Evolutionary conservation across 2,329 filamentous ascomycete species (phyloP), one percentile per base, ranked within the genome.

Genomic region (Lasiodiplodia gonubiensis): DNA sequence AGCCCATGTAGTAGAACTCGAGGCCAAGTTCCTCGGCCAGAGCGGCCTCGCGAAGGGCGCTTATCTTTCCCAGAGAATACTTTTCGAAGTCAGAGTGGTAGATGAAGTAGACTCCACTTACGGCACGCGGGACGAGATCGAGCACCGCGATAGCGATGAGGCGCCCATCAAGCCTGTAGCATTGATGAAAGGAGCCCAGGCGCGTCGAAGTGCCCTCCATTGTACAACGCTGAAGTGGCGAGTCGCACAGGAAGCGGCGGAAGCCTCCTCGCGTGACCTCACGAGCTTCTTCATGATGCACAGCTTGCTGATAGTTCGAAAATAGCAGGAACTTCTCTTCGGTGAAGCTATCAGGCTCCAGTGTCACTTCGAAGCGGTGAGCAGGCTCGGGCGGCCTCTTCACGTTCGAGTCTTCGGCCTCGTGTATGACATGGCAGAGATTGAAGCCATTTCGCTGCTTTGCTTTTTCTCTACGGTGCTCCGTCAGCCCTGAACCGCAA

Each of bases 101-200:
- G 69, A 95, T 80, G 75, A 95, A 92, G 79, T 95, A 95, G 12
- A 95, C 92, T 4, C 90, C 90, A 72, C 91, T 94, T 60, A 95
- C 90, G 71, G 88, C 89, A 68, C 92, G 83, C 0, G 92, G 92
- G 1, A 95, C 82, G 10, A 95, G 82, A 74, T 95, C 92, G 5
- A 95, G 81, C 1, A 95, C 90, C 0, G 89, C 89, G 70, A 95
- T 85, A 2, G 92, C 92, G 27, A 94, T 87, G 16, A 95, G 82
- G 60, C 87, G 84, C 25, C 91, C 92, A 73, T 95, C 90, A 2
- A 95, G 82, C 35, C 92, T 86, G 75, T 94, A 94, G 79, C 91
- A 93, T 75, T 94, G 92, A 73, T 95, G 92, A 72, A 88, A 94
- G 1, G 91, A 92, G 18, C 92, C 92, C 0, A 94, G 79, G 53